Conservation (phyloP, 2,329 filamentous ascomycete species). For the Thielaviopsis populi region DNA sequence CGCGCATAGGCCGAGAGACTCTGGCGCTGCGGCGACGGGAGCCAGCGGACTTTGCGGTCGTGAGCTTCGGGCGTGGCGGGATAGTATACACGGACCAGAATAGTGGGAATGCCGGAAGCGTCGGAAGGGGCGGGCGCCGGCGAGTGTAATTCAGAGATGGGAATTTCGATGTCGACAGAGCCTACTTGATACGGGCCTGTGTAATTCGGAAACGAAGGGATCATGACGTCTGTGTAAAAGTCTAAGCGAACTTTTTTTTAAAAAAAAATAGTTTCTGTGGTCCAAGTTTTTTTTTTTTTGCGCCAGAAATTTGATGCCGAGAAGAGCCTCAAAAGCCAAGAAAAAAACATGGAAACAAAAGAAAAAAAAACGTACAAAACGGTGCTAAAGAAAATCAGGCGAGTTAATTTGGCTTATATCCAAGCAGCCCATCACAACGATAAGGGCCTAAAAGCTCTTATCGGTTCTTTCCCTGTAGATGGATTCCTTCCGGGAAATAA, state of each 20-base stretch:
- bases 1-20: conserved; percentile 61
- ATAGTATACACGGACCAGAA: conserved; percentile 73
- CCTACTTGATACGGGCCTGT: conserved; percentile 66
- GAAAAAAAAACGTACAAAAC: too few species aligned
- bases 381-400: not conserved
- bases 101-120: conserved; percentile 47
- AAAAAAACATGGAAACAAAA: not conserved
- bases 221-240: conserved; percentile 16
- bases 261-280: too few species aligned
- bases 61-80: conserved; percentile 44
- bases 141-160: conserved; percentile 42
- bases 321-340: not conserved
- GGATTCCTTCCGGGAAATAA: not conserved
- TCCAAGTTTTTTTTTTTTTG: not conserved
- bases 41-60: conserved; percentile 51
- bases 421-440: not conserved
- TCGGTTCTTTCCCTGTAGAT: not conserved
- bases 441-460: conserved; percentile 1
- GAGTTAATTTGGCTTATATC: not conserved
- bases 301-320: not conserved
- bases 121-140: conserved; percentile 39
- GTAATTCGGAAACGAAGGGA: conserved; percentile 60
- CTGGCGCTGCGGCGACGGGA: conserved; percentile 60
- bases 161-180: conserved; percentile 67
- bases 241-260: not conserved